phyloP scores from a whole-genome alignment of 768 basidiomycete genomes.

The Tylopilus subfusipes region DNA sequence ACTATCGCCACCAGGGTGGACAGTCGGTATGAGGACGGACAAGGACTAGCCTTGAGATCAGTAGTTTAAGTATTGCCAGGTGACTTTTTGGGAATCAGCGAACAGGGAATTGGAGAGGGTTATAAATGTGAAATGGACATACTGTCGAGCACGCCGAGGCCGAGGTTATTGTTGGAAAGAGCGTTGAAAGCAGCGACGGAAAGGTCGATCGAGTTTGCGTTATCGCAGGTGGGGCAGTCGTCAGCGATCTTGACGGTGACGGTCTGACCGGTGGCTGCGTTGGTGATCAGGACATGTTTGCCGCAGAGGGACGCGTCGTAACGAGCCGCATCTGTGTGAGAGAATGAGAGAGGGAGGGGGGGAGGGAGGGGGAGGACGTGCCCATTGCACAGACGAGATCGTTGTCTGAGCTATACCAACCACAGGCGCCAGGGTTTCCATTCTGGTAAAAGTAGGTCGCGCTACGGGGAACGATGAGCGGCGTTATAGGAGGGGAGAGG shows the following conservation, averaged over 20 bases:
- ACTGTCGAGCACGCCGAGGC: slow-evolving; percentile 58
- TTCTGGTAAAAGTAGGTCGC: slow-evolving; percentile 71
- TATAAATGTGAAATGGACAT: slow-evolving; percentile 34
- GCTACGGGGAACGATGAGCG: slow-evolving; percentile 28
- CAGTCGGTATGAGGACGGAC: slow-evolving; percentile 14
- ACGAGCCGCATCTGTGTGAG: slow-evolving; percentile 42
- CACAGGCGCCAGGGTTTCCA: slow-evolving; percentile 79
- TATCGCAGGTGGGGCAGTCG: slow-evolving; percentile 75
- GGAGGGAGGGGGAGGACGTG: slow-evolving; percentile 25
- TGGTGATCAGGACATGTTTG: slow-evolving; percentile 57
- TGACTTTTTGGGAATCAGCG: slow-evolving; percentile 21
- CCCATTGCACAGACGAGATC: slow-evolving; percentile 63
- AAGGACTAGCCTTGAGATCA: slow-evolving; percentile 19
- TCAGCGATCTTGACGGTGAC: slow-evolving; percentile 70
- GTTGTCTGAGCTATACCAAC: slow-evolving; percentile 51
- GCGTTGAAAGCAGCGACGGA: slow-evolving; percentile 63
- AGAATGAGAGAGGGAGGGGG: not conserved
- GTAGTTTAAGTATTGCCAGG: slow-evolving; percentile 25
- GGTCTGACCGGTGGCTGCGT: slow-evolving; percentile 47
- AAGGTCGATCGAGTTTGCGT: slow-evolving; percentile 67
- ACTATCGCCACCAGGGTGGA: slow-evolving; percentile 44
- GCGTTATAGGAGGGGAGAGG: not conserved
- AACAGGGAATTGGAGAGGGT: not conserved
- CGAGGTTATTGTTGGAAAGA: slow-evolving; percentile 40
- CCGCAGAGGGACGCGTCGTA: slow-evolving; percentile 67